Evolutionary conservation across 2,329 filamentous ascomycete genomes (phyloP).

Genomic region (Pseudogymnoascus sp.): DNA sequence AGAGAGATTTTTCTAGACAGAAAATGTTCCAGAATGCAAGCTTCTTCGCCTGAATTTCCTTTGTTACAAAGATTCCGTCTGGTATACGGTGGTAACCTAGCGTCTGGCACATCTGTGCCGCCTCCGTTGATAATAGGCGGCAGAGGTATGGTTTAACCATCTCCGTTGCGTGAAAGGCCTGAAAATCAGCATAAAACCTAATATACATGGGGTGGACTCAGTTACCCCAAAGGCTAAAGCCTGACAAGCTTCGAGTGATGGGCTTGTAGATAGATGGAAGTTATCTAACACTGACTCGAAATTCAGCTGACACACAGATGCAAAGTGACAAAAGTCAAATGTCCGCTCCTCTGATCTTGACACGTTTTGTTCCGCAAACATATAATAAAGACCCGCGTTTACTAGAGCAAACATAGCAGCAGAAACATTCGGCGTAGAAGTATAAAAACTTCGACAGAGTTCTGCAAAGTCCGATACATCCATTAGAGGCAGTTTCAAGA

Average conservation of each 20-base stretch:
- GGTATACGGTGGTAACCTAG: constrained; percentile 11
- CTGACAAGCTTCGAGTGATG: not conserved
- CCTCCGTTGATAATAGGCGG: not conserved
- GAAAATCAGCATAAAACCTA: not conserved
- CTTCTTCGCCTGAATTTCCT: constrained; percentile 7
- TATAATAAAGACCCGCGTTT: constrained; percentile 13
- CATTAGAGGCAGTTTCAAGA: not conserved
- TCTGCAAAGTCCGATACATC: not conserved
- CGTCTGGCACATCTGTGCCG: constrained; percentile 9
- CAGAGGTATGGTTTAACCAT: constrained; percentile 5
- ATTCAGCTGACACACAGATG: not conserved
- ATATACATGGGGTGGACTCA: not conserved
- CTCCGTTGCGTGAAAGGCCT: constrained; percentile 2
- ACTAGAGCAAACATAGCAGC: constrained; percentile 12
- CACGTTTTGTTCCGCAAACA: constrained; percentile 8
- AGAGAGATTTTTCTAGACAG: constrained; percentile 13
- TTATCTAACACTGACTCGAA: not conserved
- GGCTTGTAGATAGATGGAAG: not conserved
- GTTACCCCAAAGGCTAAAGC: not conserved
- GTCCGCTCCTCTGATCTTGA: not conserved
- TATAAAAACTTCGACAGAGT: not conserved
- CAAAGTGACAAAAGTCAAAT: not conserved
- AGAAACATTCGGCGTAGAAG: not conserved
- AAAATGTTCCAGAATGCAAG: constrained; percentile 14
- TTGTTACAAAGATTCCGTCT: not conserved